A percentile compares a stretch with the other conserved stretches of the same genome.
Evolutionary conservation across 2,329 filamentous ascomycete genomes (phyloP).

Genomic region (Penicillium psychrosexuale): DNA sequence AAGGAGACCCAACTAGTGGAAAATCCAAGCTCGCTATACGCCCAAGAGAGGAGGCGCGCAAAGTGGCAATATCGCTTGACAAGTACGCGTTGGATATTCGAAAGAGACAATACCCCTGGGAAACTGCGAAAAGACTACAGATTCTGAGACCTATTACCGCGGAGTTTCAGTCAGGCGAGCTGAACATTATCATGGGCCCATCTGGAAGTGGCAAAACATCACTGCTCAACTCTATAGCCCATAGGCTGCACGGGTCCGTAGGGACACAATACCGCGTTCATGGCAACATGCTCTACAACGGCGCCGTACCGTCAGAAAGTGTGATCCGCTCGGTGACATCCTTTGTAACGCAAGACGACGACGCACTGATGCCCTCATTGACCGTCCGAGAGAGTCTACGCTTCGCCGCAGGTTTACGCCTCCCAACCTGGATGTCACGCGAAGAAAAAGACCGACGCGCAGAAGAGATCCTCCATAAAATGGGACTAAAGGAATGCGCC

Average conservation of each 20-base stretch:
- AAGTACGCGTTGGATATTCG: constrained; percentile 63
- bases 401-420: constrained; percentile 67
- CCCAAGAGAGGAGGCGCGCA: constrained; percentile 54
- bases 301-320: constrained; percentile 62
- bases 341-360: constrained; percentile 76
- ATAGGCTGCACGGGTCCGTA: constrained; percentile 60
- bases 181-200: constrained; percentile 79
- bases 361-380: constrained; percentile 68
- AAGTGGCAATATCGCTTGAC: constrained; percentile 64
- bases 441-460: constrained; percentile 65
- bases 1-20: constrained; percentile 63
- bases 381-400: constrained; percentile 72
- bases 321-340: constrained; percentile 71
- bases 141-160: constrained; percentile 67
- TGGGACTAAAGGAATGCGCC: constrained; percentile 75
- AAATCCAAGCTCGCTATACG: constrained; percentile 65
- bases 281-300: constrained; percentile 68
- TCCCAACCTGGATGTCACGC: constrained; percentile 67
- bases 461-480: constrained; percentile 68
- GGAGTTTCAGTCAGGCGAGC: constrained; percentile 63
- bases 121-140: constrained; percentile 35
- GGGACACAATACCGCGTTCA: constrained; percentile 60
- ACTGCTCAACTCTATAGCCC: constrained; percentile 68
- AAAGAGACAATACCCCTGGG: constrained; percentile 56
- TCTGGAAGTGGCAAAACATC: constrained; percentile 76